Evolutionary conservation across 225 moss, liverwort and hornwort species (phyloP), one percentile per base, ranked within the genome.

Genomic region (Anthoceros angustus): DNA sequence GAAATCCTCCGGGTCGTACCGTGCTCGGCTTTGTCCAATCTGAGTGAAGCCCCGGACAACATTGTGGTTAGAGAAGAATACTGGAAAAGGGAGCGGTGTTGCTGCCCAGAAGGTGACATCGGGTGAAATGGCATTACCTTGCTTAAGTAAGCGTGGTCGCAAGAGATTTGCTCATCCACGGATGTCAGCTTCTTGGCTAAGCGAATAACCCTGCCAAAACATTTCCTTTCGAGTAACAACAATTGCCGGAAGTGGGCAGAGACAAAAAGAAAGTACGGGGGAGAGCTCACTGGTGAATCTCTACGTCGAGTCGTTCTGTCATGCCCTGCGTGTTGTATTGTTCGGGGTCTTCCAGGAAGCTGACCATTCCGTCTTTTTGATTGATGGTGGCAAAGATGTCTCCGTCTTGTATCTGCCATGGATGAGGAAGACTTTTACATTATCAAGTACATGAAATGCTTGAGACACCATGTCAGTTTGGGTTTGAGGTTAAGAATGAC

Each of bases 361-460:
- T 98, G 65, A 92, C 98, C 98, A 98, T 98, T 67, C 92, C 89
- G 70, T 98, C 98, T 67, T 89, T 98, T 73, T 98, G 98, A 67
- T 98, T 98, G 74, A 98, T 98, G 39, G 82, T 84, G 77, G 98
- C 98, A 79, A 92, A 89, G 40, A 98, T 98, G 42, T 98, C 92
- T 61, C 92, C 92, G 64, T 98, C 92, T 77, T 92, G 88, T 64
- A 98, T 98, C 95, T 86, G 72, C 48, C 0, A 68, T 50, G 68
- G 12, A 7, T 48, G 21, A 78, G 78, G 62, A 66, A 0, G 9
- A 62, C 12, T 39, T 64, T 21, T 7, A 39, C 20, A 26, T 49
- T 15, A 66, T 38, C n/a, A 43, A 25, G 38, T 25, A 63, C 41
- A 26, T 60, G 18, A 6, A 60, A 38, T 11, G 2, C 41, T 26